Conservation (phyloP, 1,284 basidiomycete species). For the Austropuccinia psidii region DNA sequence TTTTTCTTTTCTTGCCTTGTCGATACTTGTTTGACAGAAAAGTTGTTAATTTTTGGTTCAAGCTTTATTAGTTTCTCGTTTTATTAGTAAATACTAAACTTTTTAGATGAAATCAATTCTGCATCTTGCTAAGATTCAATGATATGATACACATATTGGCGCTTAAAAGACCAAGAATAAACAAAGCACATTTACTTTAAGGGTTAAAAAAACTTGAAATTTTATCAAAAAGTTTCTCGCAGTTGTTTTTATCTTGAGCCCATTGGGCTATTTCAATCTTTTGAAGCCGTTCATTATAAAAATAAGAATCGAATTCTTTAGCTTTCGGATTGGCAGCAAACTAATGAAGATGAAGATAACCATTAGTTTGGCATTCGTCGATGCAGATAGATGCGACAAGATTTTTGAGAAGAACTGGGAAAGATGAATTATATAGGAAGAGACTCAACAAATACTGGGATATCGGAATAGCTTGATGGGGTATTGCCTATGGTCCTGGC, state of each 20-base stretch:
- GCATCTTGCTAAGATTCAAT: no score
- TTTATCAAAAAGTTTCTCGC: slow-evolving; percentile 20
- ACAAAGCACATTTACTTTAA: no score
- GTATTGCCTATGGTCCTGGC: slow-evolving; percentile 42
- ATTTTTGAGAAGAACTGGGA: neutral
- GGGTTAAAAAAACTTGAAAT: neutral
- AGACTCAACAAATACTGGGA: slow-evolving; percentile 40
- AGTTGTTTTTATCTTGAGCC: slow-evolving; percentile 6
- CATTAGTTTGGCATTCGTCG: neutral
- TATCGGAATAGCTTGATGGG: slow-evolving; percentile 41
- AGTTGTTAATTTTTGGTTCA: no score
- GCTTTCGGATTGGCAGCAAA: slow-evolving; percentile 25
- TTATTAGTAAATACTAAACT: no score
- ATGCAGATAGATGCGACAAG: neutral
- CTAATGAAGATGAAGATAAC: neutral
- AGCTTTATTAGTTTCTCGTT: no score
- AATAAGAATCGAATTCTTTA: neutral
- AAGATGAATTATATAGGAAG: neutral
- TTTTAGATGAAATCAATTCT: no score
- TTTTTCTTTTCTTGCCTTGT: no score
- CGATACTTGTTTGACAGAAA: no score
- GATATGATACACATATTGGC: no score
- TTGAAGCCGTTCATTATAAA: slow-evolving; percentile 14
- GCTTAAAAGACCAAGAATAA: no score
- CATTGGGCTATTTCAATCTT: neutral